Conservation (phyloP, 805 yeast genomes). For the Ogataea polymorpha region DNA sequence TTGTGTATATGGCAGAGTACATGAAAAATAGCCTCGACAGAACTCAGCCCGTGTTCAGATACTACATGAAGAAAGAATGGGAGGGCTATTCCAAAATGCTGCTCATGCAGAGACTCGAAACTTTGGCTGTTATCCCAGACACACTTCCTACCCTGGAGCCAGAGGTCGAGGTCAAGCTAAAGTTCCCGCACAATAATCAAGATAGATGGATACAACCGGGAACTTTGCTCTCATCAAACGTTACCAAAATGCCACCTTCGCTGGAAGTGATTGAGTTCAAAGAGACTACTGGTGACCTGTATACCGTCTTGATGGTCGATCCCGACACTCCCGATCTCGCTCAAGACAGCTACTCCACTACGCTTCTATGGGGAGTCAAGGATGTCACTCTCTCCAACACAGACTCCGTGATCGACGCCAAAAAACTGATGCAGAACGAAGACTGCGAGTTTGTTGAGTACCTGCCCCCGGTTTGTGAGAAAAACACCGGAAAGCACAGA, state of each 20-base stretch:
- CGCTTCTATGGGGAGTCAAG: slow-evolving; percentile 72
- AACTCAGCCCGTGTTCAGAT: slow-evolving; percentile 75
- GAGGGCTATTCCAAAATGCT: slow-evolving; percentile 65
- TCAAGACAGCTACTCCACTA: slow-evolving; percentile 65
- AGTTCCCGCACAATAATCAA: slow-evolving; percentile 69
- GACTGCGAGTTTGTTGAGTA: slow-evolving; percentile 55
- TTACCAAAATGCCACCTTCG: slow-evolving; percentile 73
- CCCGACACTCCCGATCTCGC: slow-evolving; percentile 86
- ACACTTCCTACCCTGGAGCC: slow-evolving; percentile 89
- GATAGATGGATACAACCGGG: slow-evolving; percentile 82
- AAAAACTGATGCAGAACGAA: slow-evolving; percentile 34
- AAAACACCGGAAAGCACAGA: slow-evolving; percentile 80
- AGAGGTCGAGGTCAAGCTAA: slow-evolving; percentile 65
- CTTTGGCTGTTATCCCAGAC: slow-evolving; percentile 83
- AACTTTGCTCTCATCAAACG: slow-evolving; percentile 63
- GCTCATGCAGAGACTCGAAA: slow-evolving; percentile 89
- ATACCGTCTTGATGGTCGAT: slow-evolving; percentile 79
- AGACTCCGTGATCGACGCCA: slow-evolving; percentile 53
- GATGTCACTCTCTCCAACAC: slow-evolving; percentile 60
- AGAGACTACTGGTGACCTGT: slow-evolving; percentile 48
- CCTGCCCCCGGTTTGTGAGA: slow-evolving; percentile 84
- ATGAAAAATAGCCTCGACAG: slow-evolving; percentile 54
- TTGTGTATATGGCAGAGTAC: slow-evolving; percentile 59
- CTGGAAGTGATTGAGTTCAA: slow-evolving; percentile 73
- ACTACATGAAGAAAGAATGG: slow-evolving; percentile 70